Percentiles rank a stretch among this genome's conserved stretches.
Evolutionary conservation across 2,329 filamentous ascomycete species (phyloP).

Genomic region (Verticillium alfalfae): DNA sequence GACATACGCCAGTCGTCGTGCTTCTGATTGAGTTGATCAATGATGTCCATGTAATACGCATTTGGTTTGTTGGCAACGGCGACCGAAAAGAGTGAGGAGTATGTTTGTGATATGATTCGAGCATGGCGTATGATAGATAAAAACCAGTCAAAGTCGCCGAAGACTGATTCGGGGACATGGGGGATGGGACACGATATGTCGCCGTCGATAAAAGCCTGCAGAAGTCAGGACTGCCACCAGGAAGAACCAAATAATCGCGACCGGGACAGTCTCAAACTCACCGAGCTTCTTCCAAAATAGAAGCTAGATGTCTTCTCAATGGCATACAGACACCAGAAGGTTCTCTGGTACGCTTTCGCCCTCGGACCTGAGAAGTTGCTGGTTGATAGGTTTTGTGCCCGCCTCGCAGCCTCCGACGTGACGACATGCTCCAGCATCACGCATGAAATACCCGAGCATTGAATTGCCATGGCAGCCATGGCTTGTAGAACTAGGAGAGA

Average conservation of each 20-base stretch:
- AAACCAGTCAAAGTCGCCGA: slow-evolving; percentile 19
- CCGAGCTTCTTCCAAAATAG: slow-evolving; percentile 22
- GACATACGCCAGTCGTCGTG: slow-evolving; percentile 20
- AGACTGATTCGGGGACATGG: slow-evolving; percentile 11
- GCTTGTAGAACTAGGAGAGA: slow-evolving; percentile 22
- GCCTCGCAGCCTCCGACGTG: slow-evolving; percentile 20
- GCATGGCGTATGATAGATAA: slow-evolving; percentile 17
- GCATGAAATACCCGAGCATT: slow-evolving; percentile 18
- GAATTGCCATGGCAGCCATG: slow-evolving; percentile 22
- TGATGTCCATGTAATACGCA: slow-evolving; percentile 16
- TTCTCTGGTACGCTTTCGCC: slow-evolving; percentile 16
- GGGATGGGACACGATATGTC: slow-evolving; percentile 24
- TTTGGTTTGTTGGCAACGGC: slow-evolving; percentile 17
- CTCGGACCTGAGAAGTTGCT: slow-evolving; percentile 11
- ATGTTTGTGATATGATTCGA: slow-evolving; percentile 19
- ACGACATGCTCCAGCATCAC: slow-evolving; percentile 23
- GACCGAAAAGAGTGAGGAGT: slow-evolving; percentile 21
- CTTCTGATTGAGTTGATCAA: slow-evolving; percentile 19
- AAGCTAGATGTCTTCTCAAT: slow-evolving; percentile 21
- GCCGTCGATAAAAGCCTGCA: slow-evolving; percentile 21
- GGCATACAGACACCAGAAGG: slow-evolving; percentile 19
- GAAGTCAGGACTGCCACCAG: background rate
- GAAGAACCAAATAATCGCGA: too few relatives aligned
- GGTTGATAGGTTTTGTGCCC: slow-evolving; percentile 21
- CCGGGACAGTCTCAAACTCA: slow-evolving; percentile 5